phyloP scores from a whole-genome alignment of 768 basidiomycete species.

The Cystofilobasidium ferigula region DNA sequence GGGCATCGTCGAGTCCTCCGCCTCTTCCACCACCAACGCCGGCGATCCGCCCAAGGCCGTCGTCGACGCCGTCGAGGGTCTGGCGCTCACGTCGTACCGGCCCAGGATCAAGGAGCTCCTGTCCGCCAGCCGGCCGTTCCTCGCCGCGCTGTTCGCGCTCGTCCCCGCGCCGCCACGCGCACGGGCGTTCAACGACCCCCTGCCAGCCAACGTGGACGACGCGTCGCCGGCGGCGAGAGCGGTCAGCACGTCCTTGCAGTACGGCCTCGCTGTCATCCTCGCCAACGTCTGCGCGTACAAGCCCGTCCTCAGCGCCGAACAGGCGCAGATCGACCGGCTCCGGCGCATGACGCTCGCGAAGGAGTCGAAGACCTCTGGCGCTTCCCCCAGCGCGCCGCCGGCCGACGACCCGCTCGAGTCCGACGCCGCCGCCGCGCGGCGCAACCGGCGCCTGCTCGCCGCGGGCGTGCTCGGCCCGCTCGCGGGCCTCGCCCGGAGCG shows the following conservation, averaged over 20 bases:
- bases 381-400: slow-evolving; percentile 24
- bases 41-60: slow-evolving; percentile 42
- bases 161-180: slow-evolving; percentile 33
- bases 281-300: slow-evolving; percentile 62
- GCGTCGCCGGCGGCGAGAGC: slow-evolving; percentile 26
- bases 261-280: slow-evolving; percentile 65
- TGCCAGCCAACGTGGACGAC: slow-evolving; percentile 39
- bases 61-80: slow-evolving; percentile 64
- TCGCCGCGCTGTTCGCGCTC: slow-evolving; percentile 35
- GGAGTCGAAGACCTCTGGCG: too few relatives aligned
- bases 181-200: slow-evolving; percentile 48
- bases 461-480: slow-evolving; percentile 59
- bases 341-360: slow-evolving; percentile 53
- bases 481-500: slow-evolving; percentile 48
- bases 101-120: slow-evolving; percentile 54
- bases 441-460: slow-evolving; percentile 51
- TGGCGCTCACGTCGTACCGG: slow-evolving; percentile 67
- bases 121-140: slow-evolving; percentile 47
- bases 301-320: slow-evolving; percentile 63
- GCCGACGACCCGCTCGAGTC: slow-evolving; percentile 48
- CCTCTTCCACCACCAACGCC: neutral
- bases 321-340: slow-evolving; percentile 68
- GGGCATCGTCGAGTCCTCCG: slow-evolving; percentile 39
- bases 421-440: slow-evolving; percentile 52
- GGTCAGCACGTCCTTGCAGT: slow-evolving; percentile 47